phyloP scores from a whole-genome alignment of 73 alveolate species.

The Tetrahymena malaccensis region DNA sequence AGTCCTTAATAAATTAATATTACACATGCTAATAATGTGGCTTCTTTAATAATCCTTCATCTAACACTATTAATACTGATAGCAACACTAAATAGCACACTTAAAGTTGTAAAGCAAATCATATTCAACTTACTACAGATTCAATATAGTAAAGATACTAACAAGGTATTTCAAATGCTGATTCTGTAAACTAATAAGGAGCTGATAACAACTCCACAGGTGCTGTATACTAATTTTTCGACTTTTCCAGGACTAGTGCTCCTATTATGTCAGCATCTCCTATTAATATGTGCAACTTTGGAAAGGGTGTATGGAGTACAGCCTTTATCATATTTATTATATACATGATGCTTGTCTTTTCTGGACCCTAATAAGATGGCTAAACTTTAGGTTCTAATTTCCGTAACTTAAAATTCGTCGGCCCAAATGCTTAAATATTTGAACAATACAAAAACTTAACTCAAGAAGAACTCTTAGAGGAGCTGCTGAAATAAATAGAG shows the following conservation, averaged over 20 bases:
- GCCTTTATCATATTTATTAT: not conserved
- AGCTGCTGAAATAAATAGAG: not conserved
- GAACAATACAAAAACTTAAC: not conserved
- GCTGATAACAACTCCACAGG: not conserved
- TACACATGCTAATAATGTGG: not conserved
- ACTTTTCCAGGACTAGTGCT: not conserved
- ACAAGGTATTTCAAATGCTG: not conserved
- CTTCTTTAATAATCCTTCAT: not conserved
- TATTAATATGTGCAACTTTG: not conserved
- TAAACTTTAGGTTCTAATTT: not conserved
- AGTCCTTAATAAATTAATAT: not conserved
- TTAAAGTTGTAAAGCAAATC: not conserved
- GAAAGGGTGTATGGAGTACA: not conserved
- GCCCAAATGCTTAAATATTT: not conserved
- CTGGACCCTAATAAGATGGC: not conserved
- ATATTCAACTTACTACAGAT: not conserved
- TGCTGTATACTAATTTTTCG: not conserved
- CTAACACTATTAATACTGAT: not conserved
- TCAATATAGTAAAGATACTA: not conserved
- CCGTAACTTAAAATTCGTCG: not conserved
- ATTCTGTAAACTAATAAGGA: not conserved
- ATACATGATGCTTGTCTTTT: not conserved
- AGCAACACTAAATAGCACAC: not conserved
- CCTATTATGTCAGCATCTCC: not conserved
- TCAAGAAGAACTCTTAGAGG: not conserved